Percentiles rank a stretch among this genome's conserved stretches.
phyloP scores from a whole-genome alignment of 164 flowering plant genomes.

The Houttuynia cordata region DNA sequence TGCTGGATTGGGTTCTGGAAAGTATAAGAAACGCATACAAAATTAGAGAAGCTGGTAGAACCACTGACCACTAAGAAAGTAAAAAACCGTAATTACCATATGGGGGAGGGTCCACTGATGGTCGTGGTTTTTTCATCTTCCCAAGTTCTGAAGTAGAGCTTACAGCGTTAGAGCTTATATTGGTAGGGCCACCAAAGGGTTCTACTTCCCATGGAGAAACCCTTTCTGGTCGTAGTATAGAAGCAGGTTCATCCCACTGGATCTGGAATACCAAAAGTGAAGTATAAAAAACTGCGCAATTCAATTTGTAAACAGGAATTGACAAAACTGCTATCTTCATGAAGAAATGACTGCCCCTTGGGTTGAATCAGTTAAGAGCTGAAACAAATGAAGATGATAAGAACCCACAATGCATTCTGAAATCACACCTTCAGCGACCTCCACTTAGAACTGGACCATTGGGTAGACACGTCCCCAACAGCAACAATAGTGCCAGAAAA shows the following conservation, averaged over 20 bases:
- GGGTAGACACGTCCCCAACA: constrained; percentile 42
- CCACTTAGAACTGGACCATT: constrained; percentile 72
- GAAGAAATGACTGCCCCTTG: neutral
- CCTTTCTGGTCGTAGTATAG: constrained; percentile 62
- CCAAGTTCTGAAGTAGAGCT: constrained; percentile 4
- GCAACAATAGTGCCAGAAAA: constrained; percentile 68
- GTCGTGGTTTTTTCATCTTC: constrained; percentile 58
- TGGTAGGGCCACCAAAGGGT: constrained; percentile 38
- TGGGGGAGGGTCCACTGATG: constrained; percentile 30
- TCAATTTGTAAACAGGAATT: neutral
- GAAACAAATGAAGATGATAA: neutral
- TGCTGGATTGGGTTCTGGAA: constrained; percentile 29
- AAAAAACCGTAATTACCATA: constrained; percentile 21
- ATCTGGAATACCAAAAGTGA: constrained; percentile 28
- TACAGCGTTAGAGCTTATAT: constrained; percentile 21
- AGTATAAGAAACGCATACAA: neutral
- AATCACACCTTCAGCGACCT: constrained; percentile 50
- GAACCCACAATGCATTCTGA: neutral
- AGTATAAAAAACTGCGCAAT: too few species aligned
- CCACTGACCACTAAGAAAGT: neutral
- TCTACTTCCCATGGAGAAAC: constrained; percentile 98
- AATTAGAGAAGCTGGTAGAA: neutral
- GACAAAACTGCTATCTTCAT: too few species aligned
- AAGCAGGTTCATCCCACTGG: constrained; percentile 90
- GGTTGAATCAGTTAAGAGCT: neutral